Conservation (phyloP, 2,329 filamentous ascomycete species). For the Alternaria triticina region DNA sequence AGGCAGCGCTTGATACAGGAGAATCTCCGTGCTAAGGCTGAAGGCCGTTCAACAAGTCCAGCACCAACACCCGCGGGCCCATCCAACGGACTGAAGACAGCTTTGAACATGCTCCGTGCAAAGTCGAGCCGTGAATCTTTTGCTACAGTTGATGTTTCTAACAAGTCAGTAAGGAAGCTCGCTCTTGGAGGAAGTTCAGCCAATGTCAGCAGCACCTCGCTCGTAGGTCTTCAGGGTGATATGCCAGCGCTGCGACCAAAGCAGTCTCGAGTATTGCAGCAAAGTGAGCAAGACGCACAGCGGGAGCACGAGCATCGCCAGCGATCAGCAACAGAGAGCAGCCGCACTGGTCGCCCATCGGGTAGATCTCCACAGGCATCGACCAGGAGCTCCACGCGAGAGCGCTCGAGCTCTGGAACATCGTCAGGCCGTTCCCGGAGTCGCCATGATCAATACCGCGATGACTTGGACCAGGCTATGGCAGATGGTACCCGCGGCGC, state of each 20-base stretch:
- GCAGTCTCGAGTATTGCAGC: constrained; percentile 39
- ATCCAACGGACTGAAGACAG: constrained; percentile 56
- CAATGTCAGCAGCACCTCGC: constrained; percentile 47
- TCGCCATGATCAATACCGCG: constrained; percentile 55
- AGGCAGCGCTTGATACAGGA: constrained; percentile 75
- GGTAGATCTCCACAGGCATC: constrained; percentile 50
- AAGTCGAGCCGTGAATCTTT: constrained; percentile 74
- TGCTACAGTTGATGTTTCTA: constrained; percentile 55
- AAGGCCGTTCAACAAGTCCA: constrained; percentile 54
- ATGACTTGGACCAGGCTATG: constrained; percentile 60
- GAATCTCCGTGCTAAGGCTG: constrained; percentile 70
- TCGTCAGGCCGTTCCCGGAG: constrained; percentile 62
- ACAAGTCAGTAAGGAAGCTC: constrained; percentile 68
- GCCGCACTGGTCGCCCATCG: constrained; percentile 32
- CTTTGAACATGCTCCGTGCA: constrained; percentile 67
- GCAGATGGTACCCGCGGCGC: constrained; percentile 50
- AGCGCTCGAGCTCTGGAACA: constrained; percentile 62
- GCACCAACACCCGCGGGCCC: constrained; percentile 40
- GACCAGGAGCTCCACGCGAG: constrained; percentile 51
- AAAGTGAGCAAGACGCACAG: constrained; percentile 45
- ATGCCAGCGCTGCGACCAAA: constrained; percentile 35
- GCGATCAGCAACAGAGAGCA: constrained; percentile 45
- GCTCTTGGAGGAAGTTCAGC: constrained; percentile 57
- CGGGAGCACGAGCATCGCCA: constrained; percentile 40
- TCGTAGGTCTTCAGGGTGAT: constrained; percentile 35